These are phyloP conservation scores for Capsella bursapastoris DNA, from an alignment of 345 rosid species.

Conservation along the genomic window DNA sequence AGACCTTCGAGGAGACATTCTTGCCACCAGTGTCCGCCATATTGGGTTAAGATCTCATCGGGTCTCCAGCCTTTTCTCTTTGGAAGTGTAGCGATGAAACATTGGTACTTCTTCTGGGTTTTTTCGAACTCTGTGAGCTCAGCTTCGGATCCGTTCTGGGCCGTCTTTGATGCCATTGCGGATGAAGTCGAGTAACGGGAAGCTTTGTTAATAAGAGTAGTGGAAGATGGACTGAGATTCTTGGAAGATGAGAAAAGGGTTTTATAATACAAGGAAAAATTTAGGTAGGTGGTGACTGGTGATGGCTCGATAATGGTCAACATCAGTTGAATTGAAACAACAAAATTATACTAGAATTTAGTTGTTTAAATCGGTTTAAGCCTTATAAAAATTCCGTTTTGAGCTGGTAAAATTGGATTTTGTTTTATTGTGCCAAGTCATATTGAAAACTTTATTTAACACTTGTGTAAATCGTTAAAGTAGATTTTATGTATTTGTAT, in stretches of 20 bases:
- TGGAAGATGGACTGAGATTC: slow-evolving; percentile 12
- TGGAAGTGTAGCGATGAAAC: slow-evolving; percentile 35
- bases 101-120: slow-evolving; percentile 44
- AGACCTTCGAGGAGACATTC: slow-evolving; percentile 47
- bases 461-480: background rate
- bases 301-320: background rate
- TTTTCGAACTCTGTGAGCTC: slow-evolving; percentile 40
- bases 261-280: slow-evolving; percentile 10
- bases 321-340: background rate
- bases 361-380: background rate
- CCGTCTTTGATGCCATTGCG: slow-evolving; percentile 24
- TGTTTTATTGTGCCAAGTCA: background rate
- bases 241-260: slow-evolving; percentile 8
- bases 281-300: slow-evolving; percentile 25
- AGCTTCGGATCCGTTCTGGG: slow-evolving; percentile 30
- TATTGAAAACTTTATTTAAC: background rate
- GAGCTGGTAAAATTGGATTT: slow-evolving; percentile 10
- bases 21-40: slow-evolving; percentile 46
- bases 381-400: background rate
- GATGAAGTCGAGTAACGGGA: background rate
- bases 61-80: slow-evolving; percentile 50
- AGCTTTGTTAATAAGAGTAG: slow-evolving; percentile 8
- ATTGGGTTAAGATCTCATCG: slow-evolving; percentile 34
- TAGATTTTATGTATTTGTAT: background rate
- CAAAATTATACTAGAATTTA: background rate